phyloP scores from a whole-genome alignment of 139 green algal species.

The Tetraselmis chui region DNA sequence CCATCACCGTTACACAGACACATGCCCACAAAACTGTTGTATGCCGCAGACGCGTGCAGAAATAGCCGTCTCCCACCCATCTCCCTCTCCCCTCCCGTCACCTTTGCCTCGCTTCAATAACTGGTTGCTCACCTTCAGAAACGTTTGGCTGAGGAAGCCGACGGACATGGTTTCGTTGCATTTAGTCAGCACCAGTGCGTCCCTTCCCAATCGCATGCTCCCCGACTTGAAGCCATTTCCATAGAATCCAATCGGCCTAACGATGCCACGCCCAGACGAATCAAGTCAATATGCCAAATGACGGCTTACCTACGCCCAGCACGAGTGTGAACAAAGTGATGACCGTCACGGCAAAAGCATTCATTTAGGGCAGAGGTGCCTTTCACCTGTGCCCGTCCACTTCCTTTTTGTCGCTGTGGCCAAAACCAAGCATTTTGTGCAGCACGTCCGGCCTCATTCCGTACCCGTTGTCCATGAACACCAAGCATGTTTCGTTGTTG shows the following conservation, averaged over 20 bases:
- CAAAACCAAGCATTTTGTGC: constrained; percentile 31
- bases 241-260: constrained; percentile 33
- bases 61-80: too few relatives aligned
- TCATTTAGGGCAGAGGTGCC: background rate
- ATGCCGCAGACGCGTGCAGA: too few relatives aligned
- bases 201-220: constrained; percentile 41
- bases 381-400: constrained; percentile 16
- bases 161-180: constrained; percentile 18
- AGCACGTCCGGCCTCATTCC: constrained; percentile 21
- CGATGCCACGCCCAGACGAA: too few relatives aligned
- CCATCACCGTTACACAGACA: too few relatives aligned
- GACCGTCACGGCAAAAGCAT: too few relatives aligned
- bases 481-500: constrained; percentile 1
- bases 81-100: too few relatives aligned
- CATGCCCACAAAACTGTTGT: too few relatives aligned
- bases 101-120: background rate
- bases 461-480: constrained; percentile 32
- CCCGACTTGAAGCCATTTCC: constrained; percentile 57
- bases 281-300: too few relatives aligned
- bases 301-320: too few relatives aligned
- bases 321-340: background rate
- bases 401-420: constrained; percentile 32
- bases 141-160: constrained; percentile 30
- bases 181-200: constrained; percentile 46
- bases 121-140: constrained; percentile 11